Percentiles rank a stretch among this genome's conserved stretches.
Conservation (phyloP, 495 filamentous ascomycete genomes). For the Aspergillus nanangensis region DNA sequence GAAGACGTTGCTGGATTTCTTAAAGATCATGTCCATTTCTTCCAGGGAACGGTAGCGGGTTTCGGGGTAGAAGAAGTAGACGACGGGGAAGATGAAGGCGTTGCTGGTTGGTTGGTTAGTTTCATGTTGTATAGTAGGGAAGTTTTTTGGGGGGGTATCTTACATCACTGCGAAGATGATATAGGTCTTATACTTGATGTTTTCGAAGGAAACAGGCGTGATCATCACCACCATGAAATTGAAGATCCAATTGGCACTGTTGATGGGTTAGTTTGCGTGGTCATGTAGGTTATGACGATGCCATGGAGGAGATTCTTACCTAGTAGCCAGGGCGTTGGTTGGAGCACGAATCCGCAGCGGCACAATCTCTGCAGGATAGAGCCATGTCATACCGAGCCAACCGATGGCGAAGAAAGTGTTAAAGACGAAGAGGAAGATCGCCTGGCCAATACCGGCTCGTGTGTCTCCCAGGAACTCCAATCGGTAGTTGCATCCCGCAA, state of each 20-base stretch:
- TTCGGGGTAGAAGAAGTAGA: slow-evolving; percentile 73
- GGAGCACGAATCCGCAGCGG: slow-evolving; percentile 69
- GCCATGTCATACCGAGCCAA: slow-evolving; percentile 74
- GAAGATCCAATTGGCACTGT: slow-evolving; percentile 35
- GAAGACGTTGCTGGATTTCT: slow-evolving; percentile 49
- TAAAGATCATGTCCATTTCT: slow-evolving; percentile 72
- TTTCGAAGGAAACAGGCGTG: slow-evolving; percentile 63
- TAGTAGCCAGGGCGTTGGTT: slow-evolving; percentile 67
- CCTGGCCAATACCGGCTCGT: slow-evolving; percentile 39
- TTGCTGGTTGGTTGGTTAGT: slow-evolving; percentile 43
- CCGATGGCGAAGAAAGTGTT: slow-evolving; percentile 74
- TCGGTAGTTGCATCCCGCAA: slow-evolving; percentile 43
- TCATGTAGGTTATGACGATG: slow-evolving; percentile 23
- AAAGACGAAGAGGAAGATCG: slow-evolving; percentile 68
- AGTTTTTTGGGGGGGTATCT: slow-evolving; percentile 6
- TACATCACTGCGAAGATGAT: slow-evolving; percentile 74
- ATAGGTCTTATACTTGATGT: slow-evolving; percentile 68
- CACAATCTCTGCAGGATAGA: slow-evolving; percentile 70
- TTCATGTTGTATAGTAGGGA: background rate
- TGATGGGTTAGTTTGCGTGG: slow-evolving; percentile 5
- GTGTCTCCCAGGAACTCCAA: slow-evolving; percentile 24
- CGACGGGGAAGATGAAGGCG: slow-evolving; percentile 61
- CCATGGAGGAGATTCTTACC: slow-evolving; percentile 22
- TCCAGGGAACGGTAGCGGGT: slow-evolving; percentile 66
- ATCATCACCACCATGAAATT: slow-evolving; percentile 66